These are phyloP conservation scores for Tuber melanosporum DNA, from an alignment of 495 filamentous ascomycete species.

Conservation along the genomic window DNA sequence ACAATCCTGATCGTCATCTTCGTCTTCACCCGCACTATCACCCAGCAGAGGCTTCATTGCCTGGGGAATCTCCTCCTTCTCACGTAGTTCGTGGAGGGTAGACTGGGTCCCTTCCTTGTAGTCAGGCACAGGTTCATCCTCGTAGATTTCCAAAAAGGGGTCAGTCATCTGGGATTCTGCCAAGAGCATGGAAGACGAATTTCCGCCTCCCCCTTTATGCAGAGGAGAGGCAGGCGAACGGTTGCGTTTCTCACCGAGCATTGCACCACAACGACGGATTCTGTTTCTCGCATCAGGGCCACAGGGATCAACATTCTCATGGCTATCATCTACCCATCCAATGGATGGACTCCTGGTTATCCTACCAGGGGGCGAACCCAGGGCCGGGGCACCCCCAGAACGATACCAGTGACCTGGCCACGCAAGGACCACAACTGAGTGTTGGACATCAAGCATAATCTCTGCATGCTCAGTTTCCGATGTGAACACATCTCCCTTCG, in stretches of 20 bases:
- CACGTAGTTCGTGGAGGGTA: constrained; percentile 8
- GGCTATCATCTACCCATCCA: constrained; percentile 39
- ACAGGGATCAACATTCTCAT: constrained; percentile 40
- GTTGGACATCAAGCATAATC: constrained; percentile 93
- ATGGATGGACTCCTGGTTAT: constrained; percentile 36
- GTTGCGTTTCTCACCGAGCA: constrained; percentile 27
- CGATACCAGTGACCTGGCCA: constrained; percentile 59
- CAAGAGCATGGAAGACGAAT: constrained; percentile 32
- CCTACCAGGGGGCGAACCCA: constrained; percentile 31
- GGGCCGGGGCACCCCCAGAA: constrained; percentile 26
- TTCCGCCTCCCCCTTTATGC: constrained; percentile 24
- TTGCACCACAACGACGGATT: constrained; percentile 28
- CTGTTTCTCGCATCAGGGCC: constrained; percentile 31
- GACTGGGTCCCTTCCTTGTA: constrained; percentile 23
- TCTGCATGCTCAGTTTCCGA: constrained; percentile 84
- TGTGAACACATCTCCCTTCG: constrained; percentile 80
- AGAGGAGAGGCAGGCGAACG: constrained; percentile 19
- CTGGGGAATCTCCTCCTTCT: constrained; percentile 46
- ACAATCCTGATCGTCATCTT: constrained; percentile 35
- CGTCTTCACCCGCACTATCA: constrained; percentile 25
- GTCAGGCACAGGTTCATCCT: constrained; percentile 49
- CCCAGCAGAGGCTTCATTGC: constrained; percentile 32
- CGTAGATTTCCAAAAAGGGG: constrained; percentile 50
- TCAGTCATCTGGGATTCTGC: constrained; percentile 39
- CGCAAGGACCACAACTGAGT: constrained; percentile 76